phyloP scores from a whole-genome alignment of 805 yeast species.

The Lachancea sp. region DNA sequence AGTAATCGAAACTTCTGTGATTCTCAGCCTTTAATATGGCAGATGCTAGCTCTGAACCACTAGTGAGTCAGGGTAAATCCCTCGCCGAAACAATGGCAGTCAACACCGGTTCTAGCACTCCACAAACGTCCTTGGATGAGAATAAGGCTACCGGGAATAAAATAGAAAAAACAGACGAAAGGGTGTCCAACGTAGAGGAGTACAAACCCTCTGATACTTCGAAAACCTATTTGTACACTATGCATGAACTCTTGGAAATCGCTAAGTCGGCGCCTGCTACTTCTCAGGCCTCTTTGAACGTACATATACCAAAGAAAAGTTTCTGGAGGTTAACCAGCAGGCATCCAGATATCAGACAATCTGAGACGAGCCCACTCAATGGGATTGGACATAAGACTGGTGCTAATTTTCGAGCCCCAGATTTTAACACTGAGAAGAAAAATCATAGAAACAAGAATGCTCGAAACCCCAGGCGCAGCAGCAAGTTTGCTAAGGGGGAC shows the following conservation, averaged over 20 bases:
- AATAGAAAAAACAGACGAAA: background rate
- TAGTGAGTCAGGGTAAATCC: too few relatives aligned
- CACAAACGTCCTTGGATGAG: too few relatives aligned
- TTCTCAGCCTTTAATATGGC: too few relatives aligned
- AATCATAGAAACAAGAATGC: conserved; percentile 13
- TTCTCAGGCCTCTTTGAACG: conserved; percentile 30
- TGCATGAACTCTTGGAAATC: conserved; percentile 23
- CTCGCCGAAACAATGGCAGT: too few relatives aligned
- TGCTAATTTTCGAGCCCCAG: conserved; percentile 6
- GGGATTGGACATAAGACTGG: conserved; percentile 8
- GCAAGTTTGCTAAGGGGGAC: conserved; percentile 13
- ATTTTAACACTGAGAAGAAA: conserved; percentile 13
- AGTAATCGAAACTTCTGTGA: too few relatives aligned
- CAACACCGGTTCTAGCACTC: too few relatives aligned
- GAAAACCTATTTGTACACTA: conserved; percentile 23
- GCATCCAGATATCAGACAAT: conserved; percentile 14
- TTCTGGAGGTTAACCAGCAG: conserved; percentile 43
- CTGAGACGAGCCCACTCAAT: conserved; percentile 2
- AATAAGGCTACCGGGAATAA: background rate
- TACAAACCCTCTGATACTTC: conserved; percentile 12
- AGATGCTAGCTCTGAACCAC: too few relatives aligned
- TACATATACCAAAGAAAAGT: conserved; percentile 40
- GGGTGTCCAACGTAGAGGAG: conserved; percentile 2
- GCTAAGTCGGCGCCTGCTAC: conserved; percentile 21
- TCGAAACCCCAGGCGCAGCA: conserved; percentile 15